Evolutionary conservation across 2,329 filamentous ascomycete species (phyloP).

Genomic region (Diaporthe ilicicola): DNA sequence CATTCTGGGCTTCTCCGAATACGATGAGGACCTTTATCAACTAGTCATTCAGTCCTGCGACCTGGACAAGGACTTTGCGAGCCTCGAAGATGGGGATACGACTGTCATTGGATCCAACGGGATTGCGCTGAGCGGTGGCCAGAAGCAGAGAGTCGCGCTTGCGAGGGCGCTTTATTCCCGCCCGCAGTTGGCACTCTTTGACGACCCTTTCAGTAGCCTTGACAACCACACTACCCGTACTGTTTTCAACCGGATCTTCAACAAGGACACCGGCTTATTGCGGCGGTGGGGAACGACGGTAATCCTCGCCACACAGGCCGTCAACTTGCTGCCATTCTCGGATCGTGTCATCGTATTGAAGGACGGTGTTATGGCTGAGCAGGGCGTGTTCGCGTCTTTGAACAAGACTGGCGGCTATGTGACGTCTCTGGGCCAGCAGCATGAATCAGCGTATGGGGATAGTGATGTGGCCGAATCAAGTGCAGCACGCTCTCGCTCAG

Average conservation of each 20-base stretch:
- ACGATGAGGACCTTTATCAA: conserved; percentile 31
- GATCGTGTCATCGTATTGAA: conserved; percentile 6
- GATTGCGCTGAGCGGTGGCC: conserved; percentile 42
- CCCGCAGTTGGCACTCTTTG: conserved; percentile 50
- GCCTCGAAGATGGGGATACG: conserved; percentile 38
- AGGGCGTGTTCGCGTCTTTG: not conserved
- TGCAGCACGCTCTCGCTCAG: not conserved
- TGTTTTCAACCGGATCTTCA: conserved; percentile 53
- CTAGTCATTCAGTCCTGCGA: conserved; percentile 40
- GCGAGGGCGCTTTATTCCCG: conserved; percentile 56
- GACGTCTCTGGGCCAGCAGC: not conserved
- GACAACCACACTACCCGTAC: conserved; percentile 52
- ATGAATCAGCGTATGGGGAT: not conserved
- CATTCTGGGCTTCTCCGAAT: conserved; percentile 46
- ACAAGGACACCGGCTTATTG: conserved; percentile 48
- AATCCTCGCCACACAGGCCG: conserved; percentile 32
- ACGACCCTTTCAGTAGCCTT: conserved; percentile 56
- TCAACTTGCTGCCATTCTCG: conserved; percentile 1
- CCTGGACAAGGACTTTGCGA: conserved; percentile 39
- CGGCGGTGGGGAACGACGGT: conserved; percentile 48
- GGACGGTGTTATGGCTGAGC: conserved; percentile 10
- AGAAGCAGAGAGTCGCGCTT: conserved; percentile 45
- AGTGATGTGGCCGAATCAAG: not conserved
- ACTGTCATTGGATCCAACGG: conserved; percentile 40
- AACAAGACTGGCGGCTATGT: not conserved